A percentile compares a stretch with the other conserved stretches of the same genome.
These are phyloP conservation scores for Keithomyces neogunnii DNA, from an alignment of 2,329 filamentous ascomycete species.

Conservation along the genomic window DNA sequence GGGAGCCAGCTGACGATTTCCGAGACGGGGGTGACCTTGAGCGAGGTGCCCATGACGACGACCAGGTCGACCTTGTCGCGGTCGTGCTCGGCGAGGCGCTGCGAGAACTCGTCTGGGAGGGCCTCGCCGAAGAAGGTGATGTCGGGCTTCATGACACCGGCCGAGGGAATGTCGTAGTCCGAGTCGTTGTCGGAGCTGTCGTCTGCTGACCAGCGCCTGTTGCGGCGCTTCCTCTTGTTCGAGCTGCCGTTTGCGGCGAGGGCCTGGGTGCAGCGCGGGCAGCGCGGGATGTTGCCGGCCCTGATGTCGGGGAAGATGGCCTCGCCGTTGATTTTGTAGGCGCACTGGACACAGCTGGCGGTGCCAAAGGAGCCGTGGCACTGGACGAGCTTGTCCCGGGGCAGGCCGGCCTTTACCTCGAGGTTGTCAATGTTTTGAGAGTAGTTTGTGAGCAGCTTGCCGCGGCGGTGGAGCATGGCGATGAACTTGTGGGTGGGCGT, in stretches of 20 bases:
- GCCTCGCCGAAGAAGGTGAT: slow-evolving; percentile 97
- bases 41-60: slow-evolving; percentile 89
- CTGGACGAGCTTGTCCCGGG: slow-evolving; percentile 76
- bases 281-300: slow-evolving; percentile 67
- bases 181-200: slow-evolving; percentile 37
- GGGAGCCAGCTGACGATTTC: slow-evolving; percentile 80
- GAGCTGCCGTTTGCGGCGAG: slow-evolving; percentile 27
- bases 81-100: slow-evolving; percentile 74
- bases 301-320: slow-evolving; percentile 73
- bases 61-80: slow-evolving; percentile 76
- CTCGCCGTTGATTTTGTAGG: slow-evolving; percentile 64
- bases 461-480: slow-evolving; percentile 74
- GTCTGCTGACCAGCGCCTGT: slow-evolving; percentile 28
- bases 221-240: slow-evolving; percentile 30
- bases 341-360: slow-evolving; percentile 79
- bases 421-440: slow-evolving; percentile 99
- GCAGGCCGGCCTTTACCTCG: slow-evolving; percentile 77
- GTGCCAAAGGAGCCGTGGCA: slow-evolving; percentile 96
- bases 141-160: slow-evolving; percentile 90
- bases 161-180: slow-evolving; percentile 48
- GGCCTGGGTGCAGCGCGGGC: slow-evolving; percentile 57
- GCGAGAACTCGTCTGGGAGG: slow-evolving; percentile 75
- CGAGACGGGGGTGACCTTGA: slow-evolving; percentile 92
- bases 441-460: slow-evolving; percentile 91
- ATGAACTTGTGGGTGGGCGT: slow-evolving; percentile 95